Base-by-base conservation (phyloP, 1,284 basidiomycete species). In the Laetiporus sulphureus region DNA sequence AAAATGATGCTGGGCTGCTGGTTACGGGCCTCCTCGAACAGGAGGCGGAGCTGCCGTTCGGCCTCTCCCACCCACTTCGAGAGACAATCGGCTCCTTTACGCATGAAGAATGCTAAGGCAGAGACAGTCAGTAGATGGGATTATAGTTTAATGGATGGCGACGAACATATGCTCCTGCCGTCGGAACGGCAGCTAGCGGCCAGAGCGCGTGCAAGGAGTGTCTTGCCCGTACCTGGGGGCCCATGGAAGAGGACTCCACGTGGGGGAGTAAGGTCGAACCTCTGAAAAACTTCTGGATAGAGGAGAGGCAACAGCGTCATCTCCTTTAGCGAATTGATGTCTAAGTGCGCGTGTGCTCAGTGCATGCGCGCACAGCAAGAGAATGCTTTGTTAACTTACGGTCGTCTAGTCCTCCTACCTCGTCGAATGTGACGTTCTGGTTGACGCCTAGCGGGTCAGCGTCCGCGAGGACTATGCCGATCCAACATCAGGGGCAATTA, bases 41-140 rank as follows among this genome's bases (percentile, higher is more conserved):
- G 73, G 40, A 99, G 74, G 1, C 96, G 81, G 5, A 99, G 74
- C 62, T 99, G 96, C 3, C 96, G 81, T 59, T 99, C 96, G 2
- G 96, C 96, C 66, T 99, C 96, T 45, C 96, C 96, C 10, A 99
- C 95, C 96, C 96, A 99, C 67, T 99, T 99, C 5, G 92, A 96
- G 20, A 99, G 73, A 53, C 91, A 93, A 63, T 99, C 96, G 18
- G 96, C 96, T 30, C 96, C 96, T 66, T 99, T 99, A 38, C 96
- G 88, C 96, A 99, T 99, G 73, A 97, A 99, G 72, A 99, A 99
- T 2, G 93, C 90, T 92, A 31, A 35, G 41, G 15, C 41, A 30
- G 32, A 21, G 47, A 16, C 38, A 16, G 34, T 24, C 41, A 36
- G 36, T 19, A 41, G 34, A 8, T 30, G 20, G 6, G 16, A 8